Evolutionary conservation across 768 basidiomycete genomes (phyloP), one percentile per base, ranked within the genome.

Genomic region (Russula vinacea): DNA sequence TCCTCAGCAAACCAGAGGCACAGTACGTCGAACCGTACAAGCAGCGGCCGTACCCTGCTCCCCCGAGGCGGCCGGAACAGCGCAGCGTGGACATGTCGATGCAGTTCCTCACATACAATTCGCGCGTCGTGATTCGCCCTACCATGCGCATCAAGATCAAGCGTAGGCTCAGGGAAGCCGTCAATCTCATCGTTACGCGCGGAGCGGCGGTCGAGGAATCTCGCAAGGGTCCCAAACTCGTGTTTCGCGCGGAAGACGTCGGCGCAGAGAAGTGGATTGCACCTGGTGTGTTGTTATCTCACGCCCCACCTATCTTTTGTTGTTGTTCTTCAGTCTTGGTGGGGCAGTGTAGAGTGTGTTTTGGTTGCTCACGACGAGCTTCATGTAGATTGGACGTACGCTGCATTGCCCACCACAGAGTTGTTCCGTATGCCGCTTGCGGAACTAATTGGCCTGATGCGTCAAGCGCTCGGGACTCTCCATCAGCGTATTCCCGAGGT

Each of bases 201-300:
- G 35, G 35, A 3, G 35, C 35, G 35, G 35, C 35, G 35, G 35
- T 35, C 35, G 35, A 35, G 2, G 8, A 35, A 10, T 35, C 35
- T 1, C 35, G 22, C 51, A 40, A 7, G 24, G 65, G 22, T 2
- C 29, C 10, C 14, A 52, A 26, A 9, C 8, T 67, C 10, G 58
- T 56, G 17, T 60, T 65, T 56, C 54, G 42, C n/a, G 40, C n/a
- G 6, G 53, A 24, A 35, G 66, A 67, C 29, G 45, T 59, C 14
- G 66, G 66, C 14, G 54, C 62, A 26, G 56, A 65, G 5, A 67
- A 59, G 58, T 65, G 66, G 58, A 58, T 67, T 16, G 47, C 13
- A 6, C 53, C 63, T 17, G 57, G 66, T 67, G 49, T 35, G 63
- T 52, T 22, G 14, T 24, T 22, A 1, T 13, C n/a, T 5, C n/a